Base-by-base conservation (phyloP, 495 filamentous ascomycete species). In the Rostrohypoxylon terebratum region DNA sequence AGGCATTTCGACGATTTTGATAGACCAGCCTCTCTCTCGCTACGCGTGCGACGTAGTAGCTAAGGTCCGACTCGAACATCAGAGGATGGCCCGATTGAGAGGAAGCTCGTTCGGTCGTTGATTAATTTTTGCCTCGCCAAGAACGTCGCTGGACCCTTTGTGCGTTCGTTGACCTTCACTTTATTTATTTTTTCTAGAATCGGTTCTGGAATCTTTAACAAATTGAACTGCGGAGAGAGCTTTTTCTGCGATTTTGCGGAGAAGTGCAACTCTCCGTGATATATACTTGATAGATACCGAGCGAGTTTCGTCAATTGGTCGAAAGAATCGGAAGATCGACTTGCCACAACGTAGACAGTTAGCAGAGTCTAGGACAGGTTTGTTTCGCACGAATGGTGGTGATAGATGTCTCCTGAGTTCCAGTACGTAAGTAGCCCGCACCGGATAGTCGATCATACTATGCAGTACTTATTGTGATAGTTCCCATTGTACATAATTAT, bases 51-150 rank as follows among this genome's bases (percentile, higher is more conserved):
- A 69, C 48, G 66, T 68, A 66, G 60, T 50, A 69, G 44, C 47
- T 72, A 74, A 70, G 71, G 66, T 36, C 71, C 71, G 71, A 74
- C 31, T 74, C 59, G 34, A 73, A 66, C 71, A 70, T 57, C 66
- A 74, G 71, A 74, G 71, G 33, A 64, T 74, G 71, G 71, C 71
- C 48, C 66, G 71, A 74, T 74, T 67, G 50, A 69, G 34, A 67
- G 57, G 66, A 74, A 73, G 48, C 71, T 73, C 71, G 71, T 73
- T 69, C 66, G 71, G 66, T 65, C 44, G 58, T 74, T 70, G 66
- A 69, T 74, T 63, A 67, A 74, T 70, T 23, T 64, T 36, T 28
- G 59, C 63, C 59, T 71, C 61, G 72, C 72, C 72, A 75, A 75
- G 72, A 47, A 47, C 31, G 9, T 28, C 50, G 40, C 38, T 63